Conservation (phyloP, 331 rosid species). For the Dryas integrifolia region DNA sequence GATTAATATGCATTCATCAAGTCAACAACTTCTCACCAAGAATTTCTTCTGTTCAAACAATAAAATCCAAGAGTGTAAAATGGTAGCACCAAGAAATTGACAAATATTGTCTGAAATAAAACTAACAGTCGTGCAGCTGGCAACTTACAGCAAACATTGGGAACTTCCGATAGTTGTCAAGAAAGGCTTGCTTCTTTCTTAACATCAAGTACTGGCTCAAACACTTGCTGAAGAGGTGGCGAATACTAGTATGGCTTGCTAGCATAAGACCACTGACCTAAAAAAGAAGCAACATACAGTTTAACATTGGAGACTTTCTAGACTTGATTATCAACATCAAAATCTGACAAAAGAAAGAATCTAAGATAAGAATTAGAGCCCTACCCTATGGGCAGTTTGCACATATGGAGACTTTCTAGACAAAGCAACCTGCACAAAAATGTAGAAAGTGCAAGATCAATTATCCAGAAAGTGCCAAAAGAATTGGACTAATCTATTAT, state of each 20-base stretch:
- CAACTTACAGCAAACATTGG: slow-evolving; percentile 97
- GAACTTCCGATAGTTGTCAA: slow-evolving; percentile 92
- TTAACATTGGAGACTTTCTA: background rate
- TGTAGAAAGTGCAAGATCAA: slow-evolving; percentile 4
- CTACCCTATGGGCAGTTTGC: slow-evolving; percentile 93
- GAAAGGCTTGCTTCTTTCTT: slow-evolving; percentile 97
- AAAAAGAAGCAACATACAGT: slow-evolving; percentile 28
- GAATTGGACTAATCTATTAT: slow-evolving; percentile 21
- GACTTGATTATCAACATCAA: background rate
- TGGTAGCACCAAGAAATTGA: slow-evolving; percentile 1
- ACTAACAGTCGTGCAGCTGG: slow-evolving; percentile 7
- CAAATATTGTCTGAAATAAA: slow-evolving; percentile 14
- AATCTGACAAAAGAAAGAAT: slow-evolving; percentile 6
- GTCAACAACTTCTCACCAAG: background rate
- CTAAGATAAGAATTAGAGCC: slow-evolving; percentile 19
- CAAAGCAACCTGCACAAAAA: slow-evolving; percentile 73
- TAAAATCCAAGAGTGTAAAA: background rate
- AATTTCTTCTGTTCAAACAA: background rate
- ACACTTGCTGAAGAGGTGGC: slow-evolving; percentile 96
- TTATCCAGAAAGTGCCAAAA: slow-evolving; percentile 14
- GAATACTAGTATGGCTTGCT: slow-evolving; percentile 96
- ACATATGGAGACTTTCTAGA: slow-evolving; percentile 98
- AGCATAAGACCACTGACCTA: slow-evolving; percentile 99
- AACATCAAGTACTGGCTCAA: slow-evolving; percentile 92
- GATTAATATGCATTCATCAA: background rate